A percentile compares a stretch with the other conserved stretches of the same genome.
Conservation (phyloP, 2,329 filamentous ascomycete genomes). For the Talaromyces sp. region DNA sequence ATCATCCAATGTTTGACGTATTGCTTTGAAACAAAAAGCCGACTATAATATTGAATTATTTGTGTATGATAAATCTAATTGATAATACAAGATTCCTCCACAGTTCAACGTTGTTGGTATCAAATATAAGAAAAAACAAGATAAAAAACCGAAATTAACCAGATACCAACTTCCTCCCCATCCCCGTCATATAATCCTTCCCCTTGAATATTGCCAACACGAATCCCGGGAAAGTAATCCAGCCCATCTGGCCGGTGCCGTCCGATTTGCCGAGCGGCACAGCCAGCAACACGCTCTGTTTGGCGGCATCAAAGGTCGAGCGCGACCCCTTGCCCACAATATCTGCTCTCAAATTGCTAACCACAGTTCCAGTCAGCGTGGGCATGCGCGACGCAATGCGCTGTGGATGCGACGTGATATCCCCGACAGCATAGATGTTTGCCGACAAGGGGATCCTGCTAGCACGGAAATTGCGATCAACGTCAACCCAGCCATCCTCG, state of each 20-base stretch:
- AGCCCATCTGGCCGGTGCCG: slow-evolving; percentile 13
- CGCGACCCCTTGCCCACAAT: slow-evolving; percentile 11
- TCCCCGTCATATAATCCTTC: slow-evolving; percentile 16
- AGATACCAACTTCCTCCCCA: slow-evolving; percentile 6
- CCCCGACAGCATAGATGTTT: slow-evolving; percentile 26
- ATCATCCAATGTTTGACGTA: background rate
- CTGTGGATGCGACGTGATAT: slow-evolving; percentile 25
- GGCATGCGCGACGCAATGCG: slow-evolving; percentile 12
- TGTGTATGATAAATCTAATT: background rate
- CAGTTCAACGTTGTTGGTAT: background rate
- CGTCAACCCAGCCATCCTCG: slow-evolving; percentile 44
- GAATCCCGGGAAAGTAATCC: slow-evolving; percentile 11
- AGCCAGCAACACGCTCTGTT: slow-evolving; percentile 1
- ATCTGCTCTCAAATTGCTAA: slow-evolving; percentile 14
- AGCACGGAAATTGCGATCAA: slow-evolving; percentile 34
- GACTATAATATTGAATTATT: background rate
- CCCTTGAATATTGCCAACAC: slow-evolving; percentile 15
- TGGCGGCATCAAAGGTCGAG: slow-evolving; percentile 2
- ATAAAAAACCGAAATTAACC: background rate
- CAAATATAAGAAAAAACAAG: background rate
- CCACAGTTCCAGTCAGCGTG: slow-evolving; percentile 7
- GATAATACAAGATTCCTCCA: background rate
- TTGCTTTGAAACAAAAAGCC: background rate
- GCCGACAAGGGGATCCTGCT: slow-evolving; percentile 8
- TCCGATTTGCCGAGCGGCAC: slow-evolving; percentile 13